Base-by-base conservation (phyloP, 2,329 filamentous ascomycete genomes). In the Aspergillus jensenii region DNA sequence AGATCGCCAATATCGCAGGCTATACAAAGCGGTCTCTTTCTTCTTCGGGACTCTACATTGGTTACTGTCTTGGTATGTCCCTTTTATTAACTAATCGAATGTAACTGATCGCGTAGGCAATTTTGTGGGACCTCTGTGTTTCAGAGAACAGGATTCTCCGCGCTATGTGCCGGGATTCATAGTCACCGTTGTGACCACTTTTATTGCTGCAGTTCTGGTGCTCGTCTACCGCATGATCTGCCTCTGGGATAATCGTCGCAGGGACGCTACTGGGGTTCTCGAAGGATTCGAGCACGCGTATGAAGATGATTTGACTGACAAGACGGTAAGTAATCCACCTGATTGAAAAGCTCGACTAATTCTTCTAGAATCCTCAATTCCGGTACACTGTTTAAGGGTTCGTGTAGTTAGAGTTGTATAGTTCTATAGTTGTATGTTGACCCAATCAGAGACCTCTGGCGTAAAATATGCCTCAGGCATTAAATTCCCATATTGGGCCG, bases 251-350 rank as follows among this genome's bases (percentile, higher is more conserved):
- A 82, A 82, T 60, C 68, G 65, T 17, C 70, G 67, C 55, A 73
- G 79, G 25, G 79, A 82, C 58, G 69, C 68, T 47, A 62, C 74
- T 1, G 59, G 59, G 2, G 74, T 71, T 9, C 55, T 72, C n/a
- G 80, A 83, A 66, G 79, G 73, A 1, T 83, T 77, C 47, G 81
- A 83, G 46, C 76, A 83, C 64, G 81, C 81, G 0, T 83, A 81
- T 56, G 78, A 83, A 51, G 80, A 83, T 65, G 80, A 82, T 59
- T 69, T 81, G 43, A 83, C 80, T 5, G 80, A 83, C 62, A 74
- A 64, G 49, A 76, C 59, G 35, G 66, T 63, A 53, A 35, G 64
- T 55, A 11, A 15, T 33, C 33, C 9, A 11, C 25, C 6, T 4
- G 12, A 6, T 35, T n/a, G 1, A 14, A 25, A 7, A 14, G 0